Evolutionary conservation across 2,329 filamentous ascomycete genomes (phyloP), one percentile per base, ranked within the genome.

Genomic region (Rosellinia necatrix): DNA sequence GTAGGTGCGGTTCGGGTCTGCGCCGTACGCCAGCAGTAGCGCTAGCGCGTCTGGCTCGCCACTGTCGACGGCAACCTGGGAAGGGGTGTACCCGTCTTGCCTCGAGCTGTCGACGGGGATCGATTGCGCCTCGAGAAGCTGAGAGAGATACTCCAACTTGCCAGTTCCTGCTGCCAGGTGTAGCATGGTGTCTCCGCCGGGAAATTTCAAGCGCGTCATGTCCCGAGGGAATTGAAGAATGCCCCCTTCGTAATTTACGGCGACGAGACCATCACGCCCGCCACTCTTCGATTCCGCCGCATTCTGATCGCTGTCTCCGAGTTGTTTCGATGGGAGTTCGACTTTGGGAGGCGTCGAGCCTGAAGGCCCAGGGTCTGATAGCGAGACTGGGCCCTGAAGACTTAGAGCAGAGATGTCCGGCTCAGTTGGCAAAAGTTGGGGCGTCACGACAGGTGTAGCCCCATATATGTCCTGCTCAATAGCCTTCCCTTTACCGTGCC

Each of bases 1-100:
- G 29, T 42, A 51, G 5, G 34, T 7, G 15, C 49, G 49, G 19
- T 51, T 43, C 6, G 49, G 37, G 15, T 51, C 49, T 42, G 49
- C 49, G 21, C 49, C 49, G 38, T 42, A 29, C 12, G 29, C 25
- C 6, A 51, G 13, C 12, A 51, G 17, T 15, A 51, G 15, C 27
- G 10, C 21, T 4, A 51, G 19, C 2, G 25, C 49, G 6, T 43
- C 49, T 3, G 35, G 25, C 2, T 21, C 38, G 4, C 17, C 37
- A 12, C 24, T 38, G 4, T 43, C 37, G 10, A 51, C 38, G 8
- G 49, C 49, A 17, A n/a, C 29, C 8, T 51, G 49, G 9, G 43
- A 29, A 15, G 49, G 49, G 2, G 49, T 51, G 17, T 13, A 43
- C 35, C 49, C 49, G n/a, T 51, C 49, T 17, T 43, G 10, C n/a